Conservation (phyloP, 2,329 filamentous ascomycete species). For the Apiospora sp. region DNA sequence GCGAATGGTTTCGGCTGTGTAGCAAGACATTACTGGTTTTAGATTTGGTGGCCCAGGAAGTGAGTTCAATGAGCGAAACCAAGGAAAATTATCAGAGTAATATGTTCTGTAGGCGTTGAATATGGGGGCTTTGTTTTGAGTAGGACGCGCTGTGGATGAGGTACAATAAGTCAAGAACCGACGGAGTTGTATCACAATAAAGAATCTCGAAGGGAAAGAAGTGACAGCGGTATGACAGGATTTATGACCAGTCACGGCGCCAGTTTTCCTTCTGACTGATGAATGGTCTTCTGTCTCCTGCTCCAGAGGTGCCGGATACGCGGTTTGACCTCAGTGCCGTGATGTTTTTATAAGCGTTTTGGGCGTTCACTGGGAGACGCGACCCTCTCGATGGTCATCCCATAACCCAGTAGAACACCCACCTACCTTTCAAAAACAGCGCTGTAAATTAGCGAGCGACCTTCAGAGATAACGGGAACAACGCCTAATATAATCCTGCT, state of each 20-base stretch:
- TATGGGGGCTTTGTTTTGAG: background rate
- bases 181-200: background rate
- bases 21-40: constrained; percentile 19
- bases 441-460: background rate
- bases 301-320: background rate
- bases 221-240: background rate
- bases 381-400: background rate
- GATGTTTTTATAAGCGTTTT: background rate
- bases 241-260: background rate
- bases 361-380: background rate
- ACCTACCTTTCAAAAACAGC: background rate
- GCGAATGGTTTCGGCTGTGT: background rate
- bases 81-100: background rate
- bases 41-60: background rate
- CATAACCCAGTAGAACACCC: background rate
- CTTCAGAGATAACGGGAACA: background rate
- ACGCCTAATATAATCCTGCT: background rate
- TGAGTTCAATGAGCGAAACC: background rate
- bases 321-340: background rate
- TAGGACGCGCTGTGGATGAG: background rate
- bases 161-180: constrained; percentile 9
- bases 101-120: background rate
- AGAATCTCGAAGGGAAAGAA: background rate
- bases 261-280: background rate
- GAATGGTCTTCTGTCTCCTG: background rate